Evolutionary conservation across 345 rosid genomes (phyloP).

Genomic region (Murraya paniculata): DNA sequence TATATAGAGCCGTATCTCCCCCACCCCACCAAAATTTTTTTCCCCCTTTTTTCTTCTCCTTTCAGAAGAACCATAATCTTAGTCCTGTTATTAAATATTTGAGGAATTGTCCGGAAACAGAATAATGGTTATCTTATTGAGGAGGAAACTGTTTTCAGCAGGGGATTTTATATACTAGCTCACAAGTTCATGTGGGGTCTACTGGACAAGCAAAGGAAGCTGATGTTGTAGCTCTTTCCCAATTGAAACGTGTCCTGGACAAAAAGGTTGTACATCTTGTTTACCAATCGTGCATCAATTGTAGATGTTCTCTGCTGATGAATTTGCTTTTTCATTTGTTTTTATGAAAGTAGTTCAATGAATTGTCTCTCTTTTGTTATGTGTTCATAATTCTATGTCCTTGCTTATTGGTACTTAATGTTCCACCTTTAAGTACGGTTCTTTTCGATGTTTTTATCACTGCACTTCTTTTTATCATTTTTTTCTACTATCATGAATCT

Average conservation of each 20-base stretch:
- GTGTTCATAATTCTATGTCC: background rate
- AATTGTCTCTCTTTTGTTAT: background rate
- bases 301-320: background rate
- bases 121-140: background rate
- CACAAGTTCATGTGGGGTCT: slow-evolving; percentile 37
- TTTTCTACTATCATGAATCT: background rate
- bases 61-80: background rate
- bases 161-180: slow-evolving; percentile 41
- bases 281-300: slow-evolving; percentile 10
- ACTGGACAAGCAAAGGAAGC: slow-evolving; percentile 57
- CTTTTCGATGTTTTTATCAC: background rate
- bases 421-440: background rate
- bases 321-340: background rate
- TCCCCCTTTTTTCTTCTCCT: too few species aligned
- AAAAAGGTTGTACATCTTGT: slow-evolving; percentile 46
- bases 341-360: background rate
- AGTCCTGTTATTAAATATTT: background rate
- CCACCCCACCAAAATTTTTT: background rate
- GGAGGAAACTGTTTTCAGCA: slow-evolving; percentile 28
- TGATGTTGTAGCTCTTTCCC: slow-evolving; percentile 57
- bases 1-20: background rate
- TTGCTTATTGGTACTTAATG: background rate
- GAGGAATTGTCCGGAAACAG: background rate
- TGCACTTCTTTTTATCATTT: background rate
- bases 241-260: slow-evolving; percentile 47